phyloP scores from a whole-genome alignment of 768 basidiomycete genomes.

The Suillus subluteus region DNA sequence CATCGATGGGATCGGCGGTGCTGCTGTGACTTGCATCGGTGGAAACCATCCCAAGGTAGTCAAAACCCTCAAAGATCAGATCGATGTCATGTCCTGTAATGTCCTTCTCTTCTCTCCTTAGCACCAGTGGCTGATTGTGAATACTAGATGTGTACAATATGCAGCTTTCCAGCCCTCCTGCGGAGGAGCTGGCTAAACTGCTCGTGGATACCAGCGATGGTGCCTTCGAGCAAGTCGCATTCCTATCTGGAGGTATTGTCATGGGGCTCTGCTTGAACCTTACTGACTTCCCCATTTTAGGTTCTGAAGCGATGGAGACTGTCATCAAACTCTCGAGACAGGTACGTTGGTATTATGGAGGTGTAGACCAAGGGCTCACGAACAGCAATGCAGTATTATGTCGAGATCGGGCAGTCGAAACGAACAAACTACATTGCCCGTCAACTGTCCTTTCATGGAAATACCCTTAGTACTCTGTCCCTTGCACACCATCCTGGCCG shows the following conservation, averaged over 20 bases:
- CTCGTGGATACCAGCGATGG: conserved; percentile 70
- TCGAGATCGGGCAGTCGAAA: conserved; percentile 68
- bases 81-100: conserved; percentile 75
- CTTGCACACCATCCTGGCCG: conserved; percentile 69
- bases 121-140: background rate
- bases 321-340: conserved; percentile 84
- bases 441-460: conserved; percentile 83
- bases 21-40: conserved; percentile 82
- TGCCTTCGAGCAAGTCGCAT: conserved; percentile 72
- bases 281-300: conserved; percentile 38
- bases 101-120: conserved; percentile 26
- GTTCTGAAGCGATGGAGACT: conserved; percentile 89
- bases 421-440: conserved; percentile 82
- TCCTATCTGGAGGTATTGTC: conserved; percentile 70
- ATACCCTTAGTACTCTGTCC: conserved; percentile 72
- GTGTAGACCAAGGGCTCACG: conserved; percentile 14
- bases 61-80: conserved; percentile 77
- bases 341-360: conserved; percentile 39
- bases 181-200: conserved; percentile 74
- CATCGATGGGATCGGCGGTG: conserved; percentile 84
- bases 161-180: conserved; percentile 80
- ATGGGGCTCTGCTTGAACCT: background rate
- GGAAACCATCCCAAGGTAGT: conserved; percentile 72
- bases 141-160: conserved; percentile 88
- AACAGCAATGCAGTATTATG: conserved; percentile 56